A percentile compares a stretch with the other conserved stretches of the same genome.
phyloP scores from a whole-genome alignment of 1,284 basidiomycete genomes.

The Mycosarcoma mackinlayi region DNA sequence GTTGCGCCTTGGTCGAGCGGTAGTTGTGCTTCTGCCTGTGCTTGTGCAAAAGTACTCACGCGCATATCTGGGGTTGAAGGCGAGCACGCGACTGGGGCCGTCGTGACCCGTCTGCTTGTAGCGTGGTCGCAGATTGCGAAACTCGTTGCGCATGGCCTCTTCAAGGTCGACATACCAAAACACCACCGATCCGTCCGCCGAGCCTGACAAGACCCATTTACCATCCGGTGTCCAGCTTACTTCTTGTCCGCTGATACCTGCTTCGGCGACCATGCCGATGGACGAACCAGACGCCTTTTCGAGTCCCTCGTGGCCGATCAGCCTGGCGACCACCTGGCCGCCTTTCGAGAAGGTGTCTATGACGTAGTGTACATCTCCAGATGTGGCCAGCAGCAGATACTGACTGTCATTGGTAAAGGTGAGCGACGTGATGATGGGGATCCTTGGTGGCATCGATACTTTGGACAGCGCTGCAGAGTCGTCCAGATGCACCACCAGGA shows the following conservation, averaged over 20 bases:
- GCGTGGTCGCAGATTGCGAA: conserved; percentile 24
- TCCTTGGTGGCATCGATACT: conserved; percentile 74
- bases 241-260: conserved; percentile 64
- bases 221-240: conserved; percentile 64
- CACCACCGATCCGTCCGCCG: conserved; percentile 30
- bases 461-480: conserved; percentile 58
- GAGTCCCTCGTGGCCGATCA: conserved; percentile 59
- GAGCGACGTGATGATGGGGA: conserved; percentile 89
- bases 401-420: conserved; percentile 86
- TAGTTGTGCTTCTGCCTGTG: too few relatives aligned
- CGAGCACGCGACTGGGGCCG: conserved; percentile 48
- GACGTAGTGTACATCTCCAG: conserved; percentile 90
- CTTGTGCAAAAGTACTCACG: too few relatives aligned
- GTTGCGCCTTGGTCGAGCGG: too few relatives aligned
- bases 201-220: conserved; percentile 57
- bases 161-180: conserved; percentile 55
- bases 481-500: conserved; percentile 82
- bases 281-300: conserved; percentile 43
- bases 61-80: conserved; percentile 62
- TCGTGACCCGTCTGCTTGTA: conserved; percentile 53
- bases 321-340: conserved; percentile 41
- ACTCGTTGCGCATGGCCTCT: conserved; percentile 29
- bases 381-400: conserved; percentile 90
- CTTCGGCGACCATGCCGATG: conserved; percentile 58
- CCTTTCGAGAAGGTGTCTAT: conserved; percentile 47